Base-by-base conservation (phyloP, 495 filamentous ascomycete species). In the Aspergillus incahuasiensis region DNA sequence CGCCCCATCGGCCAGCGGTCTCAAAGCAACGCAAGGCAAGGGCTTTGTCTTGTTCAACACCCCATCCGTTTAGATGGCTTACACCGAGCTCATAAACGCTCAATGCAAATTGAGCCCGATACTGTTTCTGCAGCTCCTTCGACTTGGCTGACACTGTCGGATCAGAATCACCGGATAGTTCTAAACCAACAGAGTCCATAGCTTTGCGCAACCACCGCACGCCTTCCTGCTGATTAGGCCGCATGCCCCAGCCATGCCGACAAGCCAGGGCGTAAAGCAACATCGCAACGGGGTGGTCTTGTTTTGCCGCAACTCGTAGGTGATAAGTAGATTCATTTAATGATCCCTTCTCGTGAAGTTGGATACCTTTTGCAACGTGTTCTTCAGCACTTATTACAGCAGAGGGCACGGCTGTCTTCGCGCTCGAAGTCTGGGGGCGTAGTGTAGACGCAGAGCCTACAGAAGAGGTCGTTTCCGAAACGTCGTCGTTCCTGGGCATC, bases 1-100 rank as follows among this genome's bases (percentile, higher is more conserved):
- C 94, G n/a, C 94, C 94, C 94, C 94, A 97, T 61, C 88, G 86
- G 46, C 88, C 92, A 38, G 94, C 95, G 57, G 96, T 95, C 68
- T 98, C 94, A 67, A 96, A 98, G 61, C 95, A 97, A 42, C 90
- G 81, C 57, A 98, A 70, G 2, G 91, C 94, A 51, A 96, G 77
- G 5, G 80, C 75, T 65, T 95, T 96, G 65, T 98, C 92, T 68
- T 94, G 90, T 59, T 92, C 85, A 43, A 92, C 94, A 5, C 94
- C 94, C 94, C 94, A 98, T 2, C 94, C 94, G 60, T 98, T 96
- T 82, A 97, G 86, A 68, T 97, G 89, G 70, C 89, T 94, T n/a
- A 96, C 88, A 6, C 94, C 94, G 18, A 98, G 75, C 73, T 98
- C 94, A 57, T 98, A 98, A 32, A 97, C 89, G 66, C 90, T 91